Evolutionary conservation across 768 basidiomycete species (phyloP).

Genomic region (Lepiota brunneoincarnata): DNA sequence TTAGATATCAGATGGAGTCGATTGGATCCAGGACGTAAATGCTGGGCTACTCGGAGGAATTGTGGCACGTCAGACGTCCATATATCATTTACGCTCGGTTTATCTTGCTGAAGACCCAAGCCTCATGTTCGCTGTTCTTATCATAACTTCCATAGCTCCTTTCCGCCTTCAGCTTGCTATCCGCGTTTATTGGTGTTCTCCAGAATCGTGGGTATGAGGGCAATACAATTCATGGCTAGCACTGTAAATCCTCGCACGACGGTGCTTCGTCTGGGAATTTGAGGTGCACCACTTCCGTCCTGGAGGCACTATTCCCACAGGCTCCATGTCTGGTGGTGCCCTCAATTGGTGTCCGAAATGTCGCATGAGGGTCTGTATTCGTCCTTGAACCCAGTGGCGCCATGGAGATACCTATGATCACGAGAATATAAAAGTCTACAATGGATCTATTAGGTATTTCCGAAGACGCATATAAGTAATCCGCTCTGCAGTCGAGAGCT

Average conservation of each 20-base stretch:
- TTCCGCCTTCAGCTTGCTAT: no score
- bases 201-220: no score
- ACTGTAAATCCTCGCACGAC: conserved; percentile 1
- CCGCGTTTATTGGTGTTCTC: no score
- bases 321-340: no score
- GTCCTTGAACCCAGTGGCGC: neutral
- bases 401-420: neutral
- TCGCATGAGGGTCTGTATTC: neutral
- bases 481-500: neutral
- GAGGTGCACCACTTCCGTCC: neutral
- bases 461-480: neutral
- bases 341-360: neutral
- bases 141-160: no score
- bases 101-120: no score
- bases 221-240: neutral
- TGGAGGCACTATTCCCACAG: neutral
- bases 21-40: no score
- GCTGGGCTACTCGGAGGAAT: no score
- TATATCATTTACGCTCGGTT: no score
- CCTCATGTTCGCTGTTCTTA: no score
- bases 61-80: no score
- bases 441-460: neutral
- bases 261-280: conserved; percentile 3
- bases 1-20: no score
- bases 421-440: neutral